Base-by-base conservation (phyloP, 306 rosid genomes). In the Spatholobus suberectus region DNA sequence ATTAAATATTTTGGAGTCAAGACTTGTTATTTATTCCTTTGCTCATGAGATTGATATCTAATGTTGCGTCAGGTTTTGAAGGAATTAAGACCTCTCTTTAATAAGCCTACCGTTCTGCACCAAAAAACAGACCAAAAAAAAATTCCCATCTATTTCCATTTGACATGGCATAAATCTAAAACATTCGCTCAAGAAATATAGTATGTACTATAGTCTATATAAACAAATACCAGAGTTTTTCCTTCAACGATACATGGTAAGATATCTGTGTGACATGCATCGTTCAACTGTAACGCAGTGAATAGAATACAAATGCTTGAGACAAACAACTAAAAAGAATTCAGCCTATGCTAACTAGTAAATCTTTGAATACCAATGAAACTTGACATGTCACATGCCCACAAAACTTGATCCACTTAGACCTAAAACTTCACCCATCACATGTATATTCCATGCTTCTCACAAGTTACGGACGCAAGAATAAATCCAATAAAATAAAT, bases 401-500 rank as follows among this genome's bases (percentile, higher is more conserved):
- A 81, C 81, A 88, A 84, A 87, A 80, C 73, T 71, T 59, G 18
- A 61, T 62, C 44, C 70, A 63, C 44, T 63, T 8, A 2, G 43
- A 63, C 44, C 70, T 63, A 32, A 63, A 63, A 32, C 70, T 63
- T 63, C 70, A 63, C 44, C 72, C 70, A 63, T 35, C 27, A 66
- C 47, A 35, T 66, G 15, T 35, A 66, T 66, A 66, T 83, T 82
- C 87, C 82, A 93, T 90, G 82, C 84, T 87, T 85, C 83, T 83
- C 81, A 84, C 77, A 80, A 82, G 86, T 89, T 81, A 84, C 91
- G 86, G 83, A 81, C 90, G 80, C 90, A 93, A 89, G 98, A 93
- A 93, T 93, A 90, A 94, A 94, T 94, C 91, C 98, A 94, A 94
- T 94, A 91, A n/a, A n/a, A 88, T 94, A 91, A 88, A 89, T 90